Conservation (phyloP, 2,329 filamentous ascomycete species). For the Penicillium sp. region DNA sequence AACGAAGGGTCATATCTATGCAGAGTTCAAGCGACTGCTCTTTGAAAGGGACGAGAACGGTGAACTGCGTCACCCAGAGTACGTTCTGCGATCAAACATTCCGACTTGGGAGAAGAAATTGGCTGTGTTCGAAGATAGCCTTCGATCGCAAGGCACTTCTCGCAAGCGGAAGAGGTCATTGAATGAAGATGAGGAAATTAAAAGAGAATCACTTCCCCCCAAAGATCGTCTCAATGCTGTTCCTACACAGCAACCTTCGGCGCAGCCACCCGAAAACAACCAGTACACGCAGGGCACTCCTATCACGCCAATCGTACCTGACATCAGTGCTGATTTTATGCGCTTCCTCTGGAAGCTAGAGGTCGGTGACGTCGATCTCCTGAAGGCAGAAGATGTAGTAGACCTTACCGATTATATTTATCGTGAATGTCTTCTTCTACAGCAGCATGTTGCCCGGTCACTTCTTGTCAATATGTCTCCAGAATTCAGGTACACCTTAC, state of each 20-base stretch:
- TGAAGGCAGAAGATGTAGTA: neutral
- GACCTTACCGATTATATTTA: neutral
- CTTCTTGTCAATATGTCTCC: neutral
- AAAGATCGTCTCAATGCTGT: too few relatives aligned
- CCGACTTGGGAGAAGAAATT: neutral
- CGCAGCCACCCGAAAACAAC: too few relatives aligned
- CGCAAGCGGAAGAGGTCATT: neutral
- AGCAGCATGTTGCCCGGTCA: neutral
- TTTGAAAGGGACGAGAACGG: constrained; percentile 2
- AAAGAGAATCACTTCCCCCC: too few relatives aligned
- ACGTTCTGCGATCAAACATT: constrained; percentile 6
- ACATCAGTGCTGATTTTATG: too few relatives aligned
- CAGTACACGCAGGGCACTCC: too few relatives aligned
- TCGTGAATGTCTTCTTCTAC: neutral
- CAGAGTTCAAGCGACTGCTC: neutral
- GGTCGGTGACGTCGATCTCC: neutral
- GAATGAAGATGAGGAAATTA: neutral
- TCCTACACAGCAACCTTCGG: too few relatives aligned
- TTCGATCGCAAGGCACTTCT: too few relatives aligned
- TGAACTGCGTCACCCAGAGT: neutral
- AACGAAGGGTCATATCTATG: neutral
- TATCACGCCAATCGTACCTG: too few relatives aligned
- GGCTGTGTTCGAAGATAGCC: neutral
- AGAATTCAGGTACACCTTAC: neutral
- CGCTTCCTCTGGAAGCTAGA: too few relatives aligned